Evolutionary conservation across 2,329 filamentous ascomycete species (phyloP).

Genomic region (Epichloe scottii): DNA sequence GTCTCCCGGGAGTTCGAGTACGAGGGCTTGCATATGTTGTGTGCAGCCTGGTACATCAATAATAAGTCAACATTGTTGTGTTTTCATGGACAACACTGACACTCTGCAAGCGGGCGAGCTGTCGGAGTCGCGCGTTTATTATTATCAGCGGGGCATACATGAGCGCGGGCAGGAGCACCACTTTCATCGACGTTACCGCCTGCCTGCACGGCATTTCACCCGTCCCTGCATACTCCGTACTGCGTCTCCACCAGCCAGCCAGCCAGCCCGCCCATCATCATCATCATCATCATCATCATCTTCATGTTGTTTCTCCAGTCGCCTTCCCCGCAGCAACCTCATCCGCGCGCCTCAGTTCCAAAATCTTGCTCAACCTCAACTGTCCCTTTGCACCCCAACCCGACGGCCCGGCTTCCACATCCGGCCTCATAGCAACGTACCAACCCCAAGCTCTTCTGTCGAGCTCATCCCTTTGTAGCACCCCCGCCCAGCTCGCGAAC

Average conservation of each 20-base stretch:
- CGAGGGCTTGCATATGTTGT: not conserved
- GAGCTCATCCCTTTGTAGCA: slow-evolving; percentile 51
- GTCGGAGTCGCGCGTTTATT: not conserved
- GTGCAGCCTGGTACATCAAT: not conserved
- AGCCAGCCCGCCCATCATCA: not conserved
- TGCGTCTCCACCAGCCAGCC: not conserved
- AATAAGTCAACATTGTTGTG: not conserved
- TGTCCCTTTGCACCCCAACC: slow-evolving; percentile 77
- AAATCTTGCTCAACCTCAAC: slow-evolving; percentile 53
- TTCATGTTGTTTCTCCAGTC: not conserved
- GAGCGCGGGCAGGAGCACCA: too few species aligned
- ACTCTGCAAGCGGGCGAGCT: too few species aligned
- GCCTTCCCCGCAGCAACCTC: not conserved
- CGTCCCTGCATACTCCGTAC: not conserved
- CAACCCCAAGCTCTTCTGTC: slow-evolving; percentile 69
- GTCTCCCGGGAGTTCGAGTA: not conserved
- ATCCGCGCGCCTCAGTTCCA: slow-evolving; percentile 36
- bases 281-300: too few species aligned
- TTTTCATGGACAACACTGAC: not conserved
- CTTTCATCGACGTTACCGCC: not conserved
- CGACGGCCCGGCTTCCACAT: slow-evolving; percentile 58
- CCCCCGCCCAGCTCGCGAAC: slow-evolving; percentile 60
- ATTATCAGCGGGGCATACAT: slow-evolving; percentile 7
- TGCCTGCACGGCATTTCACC: not conserved
- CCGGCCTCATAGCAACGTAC: slow-evolving; percentile 67